These are phyloP conservation scores for Euptelea pleiosperma DNA, from an alignment of 164 flowering plant genomes.

Conservation along the genomic window DNA sequence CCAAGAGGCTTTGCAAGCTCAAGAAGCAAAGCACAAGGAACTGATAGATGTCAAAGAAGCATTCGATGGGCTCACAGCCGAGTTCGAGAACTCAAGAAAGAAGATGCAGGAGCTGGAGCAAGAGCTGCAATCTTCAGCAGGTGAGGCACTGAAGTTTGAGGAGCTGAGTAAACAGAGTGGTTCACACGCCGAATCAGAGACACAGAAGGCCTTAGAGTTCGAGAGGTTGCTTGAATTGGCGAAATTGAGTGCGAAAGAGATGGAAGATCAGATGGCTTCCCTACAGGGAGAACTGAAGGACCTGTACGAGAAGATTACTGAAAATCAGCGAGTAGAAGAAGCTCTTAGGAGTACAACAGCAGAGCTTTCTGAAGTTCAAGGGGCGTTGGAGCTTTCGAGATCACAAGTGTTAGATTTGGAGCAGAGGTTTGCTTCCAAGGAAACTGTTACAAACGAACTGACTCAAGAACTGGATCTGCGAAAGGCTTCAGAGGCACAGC, in stretches of 20 bases:
- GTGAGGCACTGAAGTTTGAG: conserved; percentile 59
- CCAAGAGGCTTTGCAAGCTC: conserved; percentile 57
- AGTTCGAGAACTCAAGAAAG: conserved; percentile 65
- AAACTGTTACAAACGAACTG: conserved; percentile 39
- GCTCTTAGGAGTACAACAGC: conserved; percentile 40
- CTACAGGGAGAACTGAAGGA: conserved; percentile 65
- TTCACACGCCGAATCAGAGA: conserved; percentile 57
- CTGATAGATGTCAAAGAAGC: conserved; percentile 55
- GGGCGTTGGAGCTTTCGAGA: conserved; percentile 51
- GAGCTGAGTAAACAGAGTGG: conserved; percentile 63
- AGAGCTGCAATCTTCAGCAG: conserved; percentile 44
- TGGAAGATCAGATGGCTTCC: conserved; percentile 64
- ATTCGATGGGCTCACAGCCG: conserved; percentile 51
- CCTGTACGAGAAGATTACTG: conserved; percentile 58
- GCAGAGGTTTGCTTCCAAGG: conserved; percentile 49
- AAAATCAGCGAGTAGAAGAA: conserved; percentile 61
- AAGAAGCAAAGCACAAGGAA: conserved; percentile 68
- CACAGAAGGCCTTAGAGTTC: conserved; percentile 60
- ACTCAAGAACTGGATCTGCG: conserved; percentile 49
- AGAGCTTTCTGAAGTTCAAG: conserved; percentile 55
- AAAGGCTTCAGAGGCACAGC: conserved; percentile 52
- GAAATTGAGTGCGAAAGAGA: conserved; percentile 50
- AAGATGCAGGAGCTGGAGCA: conserved; percentile 60
- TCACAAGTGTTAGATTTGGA: conserved; percentile 46
- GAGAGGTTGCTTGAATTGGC: conserved; percentile 65